Evolutionary conservation across 257 asterid species (phyloP).

Genomic region (Cordia subcordata): DNA sequence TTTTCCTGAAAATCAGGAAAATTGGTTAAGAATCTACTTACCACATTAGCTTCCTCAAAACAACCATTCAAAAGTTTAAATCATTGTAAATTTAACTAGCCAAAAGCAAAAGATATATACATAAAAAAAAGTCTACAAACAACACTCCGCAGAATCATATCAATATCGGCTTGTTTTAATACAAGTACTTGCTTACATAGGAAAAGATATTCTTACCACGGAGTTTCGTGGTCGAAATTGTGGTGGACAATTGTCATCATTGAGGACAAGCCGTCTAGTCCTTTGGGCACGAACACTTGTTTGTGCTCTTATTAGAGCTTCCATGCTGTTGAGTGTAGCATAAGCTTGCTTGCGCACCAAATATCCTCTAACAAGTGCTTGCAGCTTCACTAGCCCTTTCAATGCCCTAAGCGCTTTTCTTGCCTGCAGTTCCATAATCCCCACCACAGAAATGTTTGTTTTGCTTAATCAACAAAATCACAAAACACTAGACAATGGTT

Average conservation of each 20-base stretch:
- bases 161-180: no score
- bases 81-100: no score
- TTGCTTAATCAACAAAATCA: no score
- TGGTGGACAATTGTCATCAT: slow-evolving; percentile 17
- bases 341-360: slow-evolving; percentile 71
- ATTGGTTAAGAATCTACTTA: background rate
- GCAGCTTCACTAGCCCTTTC: slow-evolving; percentile 78
- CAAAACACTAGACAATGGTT: no score
- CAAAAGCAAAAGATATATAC: no score
- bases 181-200: no score
- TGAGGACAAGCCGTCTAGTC: slow-evolving; percentile 14
- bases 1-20: slow-evolving; percentile 25
- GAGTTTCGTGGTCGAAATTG: slow-evolving; percentile 37
- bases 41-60: no score
- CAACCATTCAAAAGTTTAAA: no score
- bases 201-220: no score
- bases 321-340: slow-evolving; percentile 72
- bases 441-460: no score
- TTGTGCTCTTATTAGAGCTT: slow-evolving; percentile 83
- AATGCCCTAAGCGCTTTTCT: slow-evolving; percentile 78
- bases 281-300: slow-evolving; percentile 66
- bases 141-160: no score
- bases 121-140: no score
- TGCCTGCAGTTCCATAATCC: slow-evolving; percentile 41
- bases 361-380: slow-evolving; percentile 72